A percentile compares a stretch with the other conserved stretches of the same genome.
Conservation (phyloP, 2,329 filamentous ascomycete genomes). For the Ophiocordyceps camponoti-leonardi region DNA sequence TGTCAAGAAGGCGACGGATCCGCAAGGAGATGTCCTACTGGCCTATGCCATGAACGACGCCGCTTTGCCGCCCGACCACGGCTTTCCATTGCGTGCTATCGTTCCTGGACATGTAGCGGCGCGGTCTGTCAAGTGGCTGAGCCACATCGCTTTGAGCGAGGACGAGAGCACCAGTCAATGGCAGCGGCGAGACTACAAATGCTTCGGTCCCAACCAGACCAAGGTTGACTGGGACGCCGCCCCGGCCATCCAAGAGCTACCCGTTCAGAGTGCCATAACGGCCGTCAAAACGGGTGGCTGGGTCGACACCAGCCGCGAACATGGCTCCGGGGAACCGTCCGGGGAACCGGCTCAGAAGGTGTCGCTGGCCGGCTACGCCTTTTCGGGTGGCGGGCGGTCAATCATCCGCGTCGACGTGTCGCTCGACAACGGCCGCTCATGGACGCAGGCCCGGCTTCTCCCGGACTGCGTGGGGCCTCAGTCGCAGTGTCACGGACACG, state of each 20-base stretch:
- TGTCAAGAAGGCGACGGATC: conserved; percentile 38
- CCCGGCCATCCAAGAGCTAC: conserved; percentile 49
- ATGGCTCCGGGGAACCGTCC: background rate
- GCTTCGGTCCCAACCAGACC: conserved; percentile 45
- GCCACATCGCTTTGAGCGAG: conserved; percentile 43
- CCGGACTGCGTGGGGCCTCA: conserved; percentile 23
- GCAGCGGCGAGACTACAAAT: conserved; percentile 53
- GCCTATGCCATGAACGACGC: conserved; percentile 52
- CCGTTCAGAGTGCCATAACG: conserved; percentile 51
- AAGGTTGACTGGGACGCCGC: conserved; percentile 45
- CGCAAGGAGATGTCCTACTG: conserved; percentile 45
- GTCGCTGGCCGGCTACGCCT: conserved; percentile 44
- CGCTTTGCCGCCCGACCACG: conserved; percentile 46
- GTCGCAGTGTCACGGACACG: conserved; percentile 22
- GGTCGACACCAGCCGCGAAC: background rate
- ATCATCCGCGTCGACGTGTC: conserved; percentile 53
- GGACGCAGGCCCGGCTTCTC: conserved; percentile 44
- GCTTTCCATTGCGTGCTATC: conserved; percentile 43
- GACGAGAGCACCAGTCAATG: conserved; percentile 50
- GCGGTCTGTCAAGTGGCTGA: conserved; percentile 53
- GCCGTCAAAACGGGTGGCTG: conserved; percentile 24
- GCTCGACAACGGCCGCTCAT: conserved; percentile 43
- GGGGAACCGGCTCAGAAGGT: conserved; percentile 10
- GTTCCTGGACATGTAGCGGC: conserved; percentile 51
- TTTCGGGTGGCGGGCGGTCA: conserved; percentile 47